phyloP scores from a whole-genome alignment of 208 protist genomes.

The Trypanosoma grayi region DNA sequence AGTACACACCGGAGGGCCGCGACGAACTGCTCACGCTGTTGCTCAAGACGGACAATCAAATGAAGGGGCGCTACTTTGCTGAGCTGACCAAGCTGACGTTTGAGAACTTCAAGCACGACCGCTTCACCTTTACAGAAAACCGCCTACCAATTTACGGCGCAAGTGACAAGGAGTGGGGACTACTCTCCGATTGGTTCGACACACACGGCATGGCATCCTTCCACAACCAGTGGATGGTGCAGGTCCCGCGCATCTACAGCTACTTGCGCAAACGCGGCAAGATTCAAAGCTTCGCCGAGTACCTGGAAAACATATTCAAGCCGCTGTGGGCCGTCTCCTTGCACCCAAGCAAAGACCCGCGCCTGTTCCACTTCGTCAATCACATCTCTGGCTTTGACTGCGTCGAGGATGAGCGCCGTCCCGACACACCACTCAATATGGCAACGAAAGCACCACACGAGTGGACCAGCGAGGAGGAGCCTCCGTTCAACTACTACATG shows the following conservation, averaged over 20 bases:
- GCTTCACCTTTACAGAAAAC: conserved; percentile 94
- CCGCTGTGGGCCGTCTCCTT: conserved; percentile 98
- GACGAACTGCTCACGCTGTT: conserved; percentile 95
- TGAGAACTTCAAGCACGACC: conserved; percentile 92
- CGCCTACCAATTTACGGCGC: conserved; percentile 90
- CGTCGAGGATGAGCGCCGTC: conserved; percentile 96
- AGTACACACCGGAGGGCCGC: conserved; percentile 93
- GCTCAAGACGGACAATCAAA: conserved; percentile 98
- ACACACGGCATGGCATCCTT: conserved; percentile 94
- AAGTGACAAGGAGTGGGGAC: conserved; percentile 92
- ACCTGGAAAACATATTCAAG: conserved; percentile 98
- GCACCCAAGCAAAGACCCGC: conserved; percentile 93
- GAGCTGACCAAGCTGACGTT: conserved; percentile 96
- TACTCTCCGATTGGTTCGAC: conserved; percentile 96
- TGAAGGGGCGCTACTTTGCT: conserved; percentile 97
- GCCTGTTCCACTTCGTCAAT: conserved; percentile 96
- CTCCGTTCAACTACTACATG: conserved; percentile 98
- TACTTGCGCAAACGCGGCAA: conserved; percentile 76
- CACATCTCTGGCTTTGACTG: conserved; percentile 98
- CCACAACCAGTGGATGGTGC: conserved; percentile 98
- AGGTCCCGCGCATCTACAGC: conserved; percentile 95
- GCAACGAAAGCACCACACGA: conserved; percentile 79
- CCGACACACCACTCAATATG: conserved; percentile 56
- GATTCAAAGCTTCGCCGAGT: conserved; percentile 93
- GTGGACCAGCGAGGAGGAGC: conserved; percentile 95